Evolutionary conservation across 2,329 filamentous ascomycete species (phyloP).

Genomic region (Fusarium tricinctum): DNA sequence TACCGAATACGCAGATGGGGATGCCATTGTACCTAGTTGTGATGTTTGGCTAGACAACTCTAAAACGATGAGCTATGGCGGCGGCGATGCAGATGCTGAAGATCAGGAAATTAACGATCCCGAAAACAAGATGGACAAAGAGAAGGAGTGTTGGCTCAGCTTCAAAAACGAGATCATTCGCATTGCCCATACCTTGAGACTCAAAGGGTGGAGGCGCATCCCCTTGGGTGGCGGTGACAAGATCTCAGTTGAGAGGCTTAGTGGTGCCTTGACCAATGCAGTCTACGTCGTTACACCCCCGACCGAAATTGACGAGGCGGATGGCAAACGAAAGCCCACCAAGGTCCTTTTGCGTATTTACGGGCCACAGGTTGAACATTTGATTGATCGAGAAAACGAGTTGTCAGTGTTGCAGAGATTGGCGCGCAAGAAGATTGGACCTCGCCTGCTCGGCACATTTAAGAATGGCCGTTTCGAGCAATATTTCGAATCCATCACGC

Average conservation of each 20-base stretch:
- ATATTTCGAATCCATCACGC: constrained; percentile 86
- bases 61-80: constrained; percentile 84
- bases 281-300: constrained; percentile 95
- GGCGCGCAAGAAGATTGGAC: constrained; percentile 92
- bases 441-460: constrained; percentile 91
- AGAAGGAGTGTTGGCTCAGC: constrained; percentile 81
- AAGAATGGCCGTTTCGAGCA: constrained; percentile 96
- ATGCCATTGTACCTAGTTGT: constrained; percentile 85
- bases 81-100: constrained; percentile 60
- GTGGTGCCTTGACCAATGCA: constrained; percentile 94
- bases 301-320: constrained; percentile 64
- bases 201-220: constrained; percentile 93
- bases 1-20: constrained; percentile 86
- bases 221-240: constrained; percentile 77
- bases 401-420: constrained; percentile 87
- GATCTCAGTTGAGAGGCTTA: constrained; percentile 81
- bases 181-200: constrained; percentile 85
- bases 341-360: constrained; percentile 94
- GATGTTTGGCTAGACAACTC: constrained; percentile 90
- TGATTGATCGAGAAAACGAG: constrained; percentile 94
- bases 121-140: constrained; percentile 69
- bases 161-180: constrained; percentile 96
- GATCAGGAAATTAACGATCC: constrained; percentile 52
- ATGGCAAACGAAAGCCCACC: constrained; percentile 62
- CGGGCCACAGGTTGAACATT: constrained; percentile 92